phyloP scores from a whole-genome alignment of 1,284 basidiomycete species.

The Xerocomus subilludens region DNA sequence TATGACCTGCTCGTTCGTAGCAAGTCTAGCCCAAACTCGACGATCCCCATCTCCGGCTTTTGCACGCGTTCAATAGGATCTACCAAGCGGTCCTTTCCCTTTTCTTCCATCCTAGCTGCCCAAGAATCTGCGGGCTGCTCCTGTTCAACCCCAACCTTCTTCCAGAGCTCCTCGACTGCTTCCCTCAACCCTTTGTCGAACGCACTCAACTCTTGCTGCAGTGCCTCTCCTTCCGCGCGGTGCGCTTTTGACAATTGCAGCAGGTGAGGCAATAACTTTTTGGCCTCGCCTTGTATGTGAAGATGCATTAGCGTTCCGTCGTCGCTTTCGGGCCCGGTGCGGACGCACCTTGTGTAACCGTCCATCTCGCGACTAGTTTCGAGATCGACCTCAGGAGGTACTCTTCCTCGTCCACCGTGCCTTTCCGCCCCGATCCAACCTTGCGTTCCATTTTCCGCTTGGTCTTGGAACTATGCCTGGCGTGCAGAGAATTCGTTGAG shows the following conservation, averaged over 20 bases:
- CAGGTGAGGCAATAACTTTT: slow-evolving; percentile 74
- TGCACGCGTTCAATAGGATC: slow-evolving; percentile 69
- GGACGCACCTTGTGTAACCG: slow-evolving; percentile 63
- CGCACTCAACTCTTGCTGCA: slow-evolving; percentile 65
- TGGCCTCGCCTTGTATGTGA: slow-evolving; percentile 64
- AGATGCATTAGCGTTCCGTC: neutral
- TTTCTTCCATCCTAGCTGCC: slow-evolving; percentile 70
- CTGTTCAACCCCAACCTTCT: slow-evolving; percentile 54
- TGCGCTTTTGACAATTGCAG: slow-evolving; percentile 72
- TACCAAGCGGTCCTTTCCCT: slow-evolving; percentile 62
- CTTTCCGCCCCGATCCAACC: slow-evolving; percentile 89
- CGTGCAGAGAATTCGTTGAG: neutral
- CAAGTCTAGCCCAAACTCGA: slow-evolving; percentile 65
- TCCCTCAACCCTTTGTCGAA: slow-evolving; percentile 65
- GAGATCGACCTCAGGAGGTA: slow-evolving; percentile 89
- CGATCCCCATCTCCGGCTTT: slow-evolving; percentile 64
- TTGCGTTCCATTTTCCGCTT: slow-evolving; percentile 88
- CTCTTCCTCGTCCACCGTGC: slow-evolving; percentile 97
- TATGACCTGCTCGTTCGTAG: slow-evolving; percentile 42
- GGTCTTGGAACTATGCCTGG: slow-evolving; percentile 76
- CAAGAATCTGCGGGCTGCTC: slow-evolving; percentile 59
- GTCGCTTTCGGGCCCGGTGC: no score
- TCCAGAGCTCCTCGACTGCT: slow-evolving; percentile 74
- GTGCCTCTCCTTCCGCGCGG: slow-evolving; percentile 62
- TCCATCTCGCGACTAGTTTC: slow-evolving; percentile 75